Conservation (phyloP, 306 rosid species). For the Cicer yamashitae region DNA sequence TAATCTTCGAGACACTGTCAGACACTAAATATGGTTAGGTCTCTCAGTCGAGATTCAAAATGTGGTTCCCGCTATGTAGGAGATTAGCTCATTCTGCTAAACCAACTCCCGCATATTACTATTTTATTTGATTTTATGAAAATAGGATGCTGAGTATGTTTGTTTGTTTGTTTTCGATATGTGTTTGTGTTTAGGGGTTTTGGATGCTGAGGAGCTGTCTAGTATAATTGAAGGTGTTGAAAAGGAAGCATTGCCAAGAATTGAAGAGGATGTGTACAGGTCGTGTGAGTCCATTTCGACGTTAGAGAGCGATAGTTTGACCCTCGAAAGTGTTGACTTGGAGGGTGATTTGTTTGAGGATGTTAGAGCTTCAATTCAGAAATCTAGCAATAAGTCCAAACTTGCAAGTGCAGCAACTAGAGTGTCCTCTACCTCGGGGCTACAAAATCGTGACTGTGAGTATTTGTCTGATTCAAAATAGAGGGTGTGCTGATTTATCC, state of each 20-base stretch:
- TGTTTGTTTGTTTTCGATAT: slow-evolving; percentile 3
- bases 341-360: slow-evolving; percentile 83
- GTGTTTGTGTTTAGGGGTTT: slow-evolving; percentile 65
- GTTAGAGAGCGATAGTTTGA: slow-evolving; percentile 73
- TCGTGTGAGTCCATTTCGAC: slow-evolving; percentile 84
- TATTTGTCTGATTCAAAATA: background rate
- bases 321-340: slow-evolving; percentile 57
- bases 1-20: too few species aligned
- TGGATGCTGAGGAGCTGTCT: slow-evolving; percentile 87
- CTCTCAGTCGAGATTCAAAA: too few species aligned
- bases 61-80: too few species aligned
- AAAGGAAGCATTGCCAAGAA: slow-evolving; percentile 61
- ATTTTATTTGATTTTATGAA: background rate
- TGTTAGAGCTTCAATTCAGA: slow-evolving; percentile 94
- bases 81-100: too few species aligned
- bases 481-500: slow-evolving; percentile 6
- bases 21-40: too few species aligned
- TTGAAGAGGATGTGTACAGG: slow-evolving; percentile 72
- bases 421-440: slow-evolving; percentile 41
- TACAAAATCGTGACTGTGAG: slow-evolving; percentile 54
- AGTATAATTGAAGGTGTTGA: slow-evolving; percentile 79
- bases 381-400: slow-evolving; percentile 56
- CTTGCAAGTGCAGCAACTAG: slow-evolving; percentile 45
- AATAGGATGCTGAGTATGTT: background rate
- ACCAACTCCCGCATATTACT: background rate